phyloP scores from a whole-genome alignment of 139 green algal species.

The Chlorella sp. region DNA sequence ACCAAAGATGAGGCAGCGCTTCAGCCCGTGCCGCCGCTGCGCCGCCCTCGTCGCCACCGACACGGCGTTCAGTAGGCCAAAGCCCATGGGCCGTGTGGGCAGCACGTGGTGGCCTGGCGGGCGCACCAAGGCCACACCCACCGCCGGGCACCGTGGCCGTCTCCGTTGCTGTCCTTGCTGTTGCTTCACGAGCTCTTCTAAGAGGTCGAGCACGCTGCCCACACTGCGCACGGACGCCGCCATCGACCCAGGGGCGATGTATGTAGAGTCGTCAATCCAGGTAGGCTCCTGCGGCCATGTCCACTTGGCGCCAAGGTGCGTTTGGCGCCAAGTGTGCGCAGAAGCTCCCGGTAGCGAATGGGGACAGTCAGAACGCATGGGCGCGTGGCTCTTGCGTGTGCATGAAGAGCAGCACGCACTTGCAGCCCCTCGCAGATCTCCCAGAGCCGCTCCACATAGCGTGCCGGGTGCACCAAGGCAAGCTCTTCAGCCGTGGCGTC shows the following conservation, averaged over 20 bases:
- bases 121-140: constrained; percentile 70
- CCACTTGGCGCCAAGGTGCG: too few species aligned
- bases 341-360: too few species aligned
- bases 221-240: not conserved
- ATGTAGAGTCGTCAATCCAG: constrained; percentile 38
- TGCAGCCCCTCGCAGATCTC: too few species aligned
- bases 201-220: not conserved
- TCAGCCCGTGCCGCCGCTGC: constrained; percentile 18
- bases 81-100: constrained; percentile 71
- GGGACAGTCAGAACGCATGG: too few species aligned
- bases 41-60: constrained; percentile 63
- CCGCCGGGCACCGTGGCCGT: constrained; percentile 2
- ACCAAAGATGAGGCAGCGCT: constrained; percentile 62
- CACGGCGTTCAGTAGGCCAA: constrained; percentile 79
- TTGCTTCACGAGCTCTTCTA: constrained; percentile 7
- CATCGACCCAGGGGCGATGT: constrained; percentile 28
- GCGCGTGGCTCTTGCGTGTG: too few species aligned
- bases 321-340: too few species aligned
- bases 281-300: constrained; percentile 20
- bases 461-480: too few species aligned
- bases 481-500: too few species aligned
- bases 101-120: constrained; percentile 85
- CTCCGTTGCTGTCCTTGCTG: not conserved
- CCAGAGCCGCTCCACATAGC: too few species aligned
- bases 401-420: too few species aligned